Percentiles rank a stretch among this genome's conserved stretches.
These are phyloP conservation scores for Acidiella bohemica DNA, from an alignment of 495 filamentous ascomycete genomes.

Conservation along the genomic window DNA sequence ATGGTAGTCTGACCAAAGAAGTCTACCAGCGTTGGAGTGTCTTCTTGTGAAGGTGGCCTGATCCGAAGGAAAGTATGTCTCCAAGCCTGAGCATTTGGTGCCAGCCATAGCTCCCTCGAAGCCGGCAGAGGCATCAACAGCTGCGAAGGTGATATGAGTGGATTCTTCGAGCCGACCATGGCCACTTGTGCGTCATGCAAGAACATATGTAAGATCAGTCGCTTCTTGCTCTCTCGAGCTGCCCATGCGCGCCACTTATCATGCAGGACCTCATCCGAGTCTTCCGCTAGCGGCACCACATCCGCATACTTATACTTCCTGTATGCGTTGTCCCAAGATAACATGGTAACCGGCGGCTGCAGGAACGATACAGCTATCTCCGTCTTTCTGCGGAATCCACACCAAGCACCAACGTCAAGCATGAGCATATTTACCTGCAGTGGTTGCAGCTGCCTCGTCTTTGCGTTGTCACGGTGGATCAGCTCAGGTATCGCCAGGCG, in stretches of 20 bases:
- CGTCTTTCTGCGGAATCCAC: conserved; percentile 48
- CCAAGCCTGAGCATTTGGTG: conserved; percentile 41
- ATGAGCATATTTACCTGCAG: conserved; percentile 40
- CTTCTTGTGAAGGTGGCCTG: background rate
- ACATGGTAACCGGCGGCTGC: conserved; percentile 37
- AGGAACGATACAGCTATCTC: conserved; percentile 50
- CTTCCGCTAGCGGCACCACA: conserved; percentile 22
- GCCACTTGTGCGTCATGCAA: conserved; percentile 44
- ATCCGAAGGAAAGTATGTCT: conserved; percentile 33
- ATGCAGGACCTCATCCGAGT: conserved; percentile 36
- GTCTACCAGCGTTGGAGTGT: conserved; percentile 2
- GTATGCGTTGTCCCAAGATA: conserved; percentile 17
- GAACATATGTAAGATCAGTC: conserved; percentile 43
- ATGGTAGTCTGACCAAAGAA: conserved; percentile 6
- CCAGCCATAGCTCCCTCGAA: conserved; percentile 41
- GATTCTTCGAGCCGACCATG: conserved; percentile 41
- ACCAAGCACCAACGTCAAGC: conserved; percentile 49
- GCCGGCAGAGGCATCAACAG: conserved; percentile 43
- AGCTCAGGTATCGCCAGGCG: conserved; percentile 35
- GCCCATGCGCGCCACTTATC: conserved; percentile 46
- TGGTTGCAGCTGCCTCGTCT: conserved; percentile 37
- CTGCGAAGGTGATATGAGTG: conserved; percentile 48
- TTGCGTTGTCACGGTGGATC: conserved; percentile 45
- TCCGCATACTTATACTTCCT: background rate
- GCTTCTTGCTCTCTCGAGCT: conserved; percentile 19